A percentile compares a stretch with the other conserved stretches of the same genome.
Conservation (phyloP, 2,329 filamentous ascomycete genomes). For the Xylaria sp. region DNA sequence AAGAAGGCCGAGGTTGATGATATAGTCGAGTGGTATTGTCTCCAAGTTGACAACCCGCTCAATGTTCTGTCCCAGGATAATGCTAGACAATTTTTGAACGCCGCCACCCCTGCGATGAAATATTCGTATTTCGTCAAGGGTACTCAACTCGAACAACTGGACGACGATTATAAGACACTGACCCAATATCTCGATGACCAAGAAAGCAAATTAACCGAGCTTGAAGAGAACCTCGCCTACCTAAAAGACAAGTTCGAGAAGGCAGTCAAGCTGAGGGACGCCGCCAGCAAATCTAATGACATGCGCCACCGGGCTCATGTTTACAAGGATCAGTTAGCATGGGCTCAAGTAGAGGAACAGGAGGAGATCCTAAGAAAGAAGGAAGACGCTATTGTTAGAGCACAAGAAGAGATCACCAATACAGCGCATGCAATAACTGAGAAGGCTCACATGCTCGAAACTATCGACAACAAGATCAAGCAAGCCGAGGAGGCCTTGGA, state of each 20-base stretch:
- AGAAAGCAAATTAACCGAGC: slow-evolving; percentile 65
- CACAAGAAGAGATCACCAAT: slow-evolving; percentile 46
- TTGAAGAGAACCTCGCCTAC: slow-evolving; percentile 65
- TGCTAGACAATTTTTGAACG: slow-evolving; percentile 89
- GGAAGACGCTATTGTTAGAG: slow-evolving; percentile 35
- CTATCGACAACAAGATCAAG: slow-evolving; percentile 52
- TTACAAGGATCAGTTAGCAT: slow-evolving; percentile 74
- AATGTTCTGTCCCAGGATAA: slow-evolving; percentile 96
- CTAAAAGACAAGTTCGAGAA: slow-evolving; percentile 65
- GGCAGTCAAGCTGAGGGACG: slow-evolving; percentile 67
- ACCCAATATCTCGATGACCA: slow-evolving; percentile 79
- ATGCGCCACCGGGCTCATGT: slow-evolving; percentile 66
- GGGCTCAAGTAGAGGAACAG: slow-evolving; percentile 82
- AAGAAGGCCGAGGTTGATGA: slow-evolving; percentile 90
- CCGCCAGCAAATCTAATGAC: slow-evolving; percentile 68
- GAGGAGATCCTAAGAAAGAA: slow-evolving; percentile 59
- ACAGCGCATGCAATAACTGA: slow-evolving; percentile 45
- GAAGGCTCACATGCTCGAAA: slow-evolving; percentile 56
- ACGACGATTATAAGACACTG: slow-evolving; percentile 87
- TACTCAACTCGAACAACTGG: slow-evolving; percentile 89
- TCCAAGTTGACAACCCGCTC: slow-evolving; percentile 96
- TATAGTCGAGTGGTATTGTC: slow-evolving; percentile 88
- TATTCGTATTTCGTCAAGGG: slow-evolving; percentile 97
- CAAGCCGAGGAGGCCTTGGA: slow-evolving; percentile 48
- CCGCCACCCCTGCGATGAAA: slow-evolving; percentile 80